phyloP scores from a whole-genome alignment of 352 stramenopile species.

The Nothophytophthora sp. region DNA sequence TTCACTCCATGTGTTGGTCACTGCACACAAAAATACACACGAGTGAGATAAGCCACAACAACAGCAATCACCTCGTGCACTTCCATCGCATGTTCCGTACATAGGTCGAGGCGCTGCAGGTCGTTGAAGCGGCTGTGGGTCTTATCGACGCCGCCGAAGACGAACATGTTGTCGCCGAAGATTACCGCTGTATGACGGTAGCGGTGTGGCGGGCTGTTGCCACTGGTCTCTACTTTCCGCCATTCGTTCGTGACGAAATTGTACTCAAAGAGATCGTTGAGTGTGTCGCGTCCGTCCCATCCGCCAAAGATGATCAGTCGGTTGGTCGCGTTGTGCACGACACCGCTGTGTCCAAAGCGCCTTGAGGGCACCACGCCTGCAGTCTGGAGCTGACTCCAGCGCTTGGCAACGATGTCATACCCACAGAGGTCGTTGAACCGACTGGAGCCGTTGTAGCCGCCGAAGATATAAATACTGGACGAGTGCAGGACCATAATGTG shows the following conservation, averaged over 20 bases:
- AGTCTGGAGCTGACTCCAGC: conserved; percentile 55
- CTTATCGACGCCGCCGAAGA: conserved; percentile 91
- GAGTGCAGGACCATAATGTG: conserved; percentile 88
- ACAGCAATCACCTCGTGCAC: neutral
- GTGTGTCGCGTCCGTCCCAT: conserved; percentile 85
- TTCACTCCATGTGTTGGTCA: conserved; percentile 85
- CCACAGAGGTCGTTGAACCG: conserved; percentile 86
- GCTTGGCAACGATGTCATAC: conserved; percentile 61
- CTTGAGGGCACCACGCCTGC: conserved; percentile 52
- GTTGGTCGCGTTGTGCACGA: conserved; percentile 70
- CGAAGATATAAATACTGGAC: conserved; percentile 86
- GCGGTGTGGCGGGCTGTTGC: conserved; percentile 64
- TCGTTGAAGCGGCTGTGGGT: conserved; percentile 89
- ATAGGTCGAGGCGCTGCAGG: conserved; percentile 73
- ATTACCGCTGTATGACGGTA: conserved; percentile 88
- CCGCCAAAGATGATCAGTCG: conserved; percentile 85
- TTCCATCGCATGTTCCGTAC: conserved; percentile 14
- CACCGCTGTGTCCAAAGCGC: conserved; percentile 83
- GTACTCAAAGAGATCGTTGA: conserved; percentile 86
- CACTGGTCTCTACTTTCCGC: conserved; percentile 59
- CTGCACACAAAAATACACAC: conserved; percentile 5
- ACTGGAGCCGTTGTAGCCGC: conserved; percentile 81
- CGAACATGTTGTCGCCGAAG: conserved; percentile 86
- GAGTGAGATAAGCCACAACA: neutral
- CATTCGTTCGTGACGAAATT: conserved; percentile 71